Percentiles rank a stretch among this genome's conserved stretches.
Evolutionary conservation across 2,329 filamentous ascomycete genomes (phyloP).

Genomic region (Diaporthe citrichinensis): DNA sequence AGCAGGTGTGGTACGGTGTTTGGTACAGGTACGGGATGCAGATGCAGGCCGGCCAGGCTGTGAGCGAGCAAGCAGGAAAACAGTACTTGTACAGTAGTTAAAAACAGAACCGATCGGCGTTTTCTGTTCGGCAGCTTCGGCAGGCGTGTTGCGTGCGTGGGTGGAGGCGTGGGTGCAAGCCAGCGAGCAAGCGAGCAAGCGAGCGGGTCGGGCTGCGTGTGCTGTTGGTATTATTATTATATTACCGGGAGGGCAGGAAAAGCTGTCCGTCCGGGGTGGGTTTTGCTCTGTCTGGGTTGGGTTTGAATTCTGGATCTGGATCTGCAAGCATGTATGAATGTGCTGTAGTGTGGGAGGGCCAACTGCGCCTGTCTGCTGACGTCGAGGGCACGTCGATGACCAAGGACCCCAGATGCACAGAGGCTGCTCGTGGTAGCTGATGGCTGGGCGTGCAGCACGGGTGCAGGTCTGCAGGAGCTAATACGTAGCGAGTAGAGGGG

Average conservation of each 20-base stretch:
- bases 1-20: conserved; percentile 18
- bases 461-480: conserved; percentile 24
- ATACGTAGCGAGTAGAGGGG: conserved; percentile 11
- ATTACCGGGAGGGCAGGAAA: not conserved
- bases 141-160: conserved; percentile 24
- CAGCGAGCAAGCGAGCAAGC: conserved; percentile 2
- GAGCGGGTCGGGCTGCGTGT: conserved; percentile 28
- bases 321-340: not conserved
- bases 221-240: conserved; percentile 1
- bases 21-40: conserved; percentile 22
- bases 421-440: conserved; percentile 11
- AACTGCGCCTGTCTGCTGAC: conserved; percentile 38
- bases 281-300: not conserved
- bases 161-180: conserved; percentile 11
- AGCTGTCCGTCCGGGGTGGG: not conserved
- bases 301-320: conserved; percentile 14
- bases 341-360: not conserved
- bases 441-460: conserved; percentile 32
- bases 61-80: conserved; percentile 4
- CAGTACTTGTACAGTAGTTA: conserved; percentile 14
- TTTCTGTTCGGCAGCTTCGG: conserved; percentile 28
- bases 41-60: not conserved
- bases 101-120: conserved; percentile 31
- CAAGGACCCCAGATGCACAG: conserved; percentile 13
- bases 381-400: conserved; percentile 33